Evolutionary conservation across 208 protist genomes (phyloP), one percentile per base, ranked within the genome.

Genomic region (Acanthamoeba castellanii): DNA sequence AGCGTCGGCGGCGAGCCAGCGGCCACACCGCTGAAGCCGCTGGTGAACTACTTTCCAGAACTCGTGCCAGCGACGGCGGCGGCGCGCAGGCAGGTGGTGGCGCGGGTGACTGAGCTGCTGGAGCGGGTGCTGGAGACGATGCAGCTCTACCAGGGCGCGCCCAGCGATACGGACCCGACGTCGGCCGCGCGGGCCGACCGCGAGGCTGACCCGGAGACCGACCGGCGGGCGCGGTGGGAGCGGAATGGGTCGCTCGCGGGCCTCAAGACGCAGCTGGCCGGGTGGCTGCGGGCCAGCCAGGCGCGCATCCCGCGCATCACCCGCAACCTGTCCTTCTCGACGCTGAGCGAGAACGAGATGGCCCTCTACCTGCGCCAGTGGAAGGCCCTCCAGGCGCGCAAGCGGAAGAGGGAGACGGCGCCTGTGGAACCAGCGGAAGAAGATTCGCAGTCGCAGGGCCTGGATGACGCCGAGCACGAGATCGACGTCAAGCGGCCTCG

Each of bases 301-400:
- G 82, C 82, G n/a, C 82, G 57, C 82, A 90, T 90, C 30, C 82
- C 82, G 57, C 82, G 82, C 42, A 70, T 90, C 55, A 90, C 50
- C 50, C 82, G 82, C n/a, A 34, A 90, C 50, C 82, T 90, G 16
- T 90, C 82, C 14, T 66, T 90, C 20, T 42, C 32, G 18, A 90
- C 82, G 50, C 30, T 90, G 82, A 90, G 57, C 82, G 82, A 90
- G 57, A 37, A 16, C 32, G 82, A 90, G 55, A 90, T 90, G 82
- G 55, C 30, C 9, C n/a, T 90, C 50, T 90, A 90, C 52, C 82
- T 90, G 14, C 27, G 42, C 27, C 47, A 90, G 55, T 90, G 42
- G 82, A 59, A 90, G 57, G 7, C 27, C 8, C 27, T 90, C 55
- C 47, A 68, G 16, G 7, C 50, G 30, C 74, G 34, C 37, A 84